phyloP scores from a whole-genome alignment of 2,329 filamentous ascomycete species.

The Trichoderma cornu-damae region DNA sequence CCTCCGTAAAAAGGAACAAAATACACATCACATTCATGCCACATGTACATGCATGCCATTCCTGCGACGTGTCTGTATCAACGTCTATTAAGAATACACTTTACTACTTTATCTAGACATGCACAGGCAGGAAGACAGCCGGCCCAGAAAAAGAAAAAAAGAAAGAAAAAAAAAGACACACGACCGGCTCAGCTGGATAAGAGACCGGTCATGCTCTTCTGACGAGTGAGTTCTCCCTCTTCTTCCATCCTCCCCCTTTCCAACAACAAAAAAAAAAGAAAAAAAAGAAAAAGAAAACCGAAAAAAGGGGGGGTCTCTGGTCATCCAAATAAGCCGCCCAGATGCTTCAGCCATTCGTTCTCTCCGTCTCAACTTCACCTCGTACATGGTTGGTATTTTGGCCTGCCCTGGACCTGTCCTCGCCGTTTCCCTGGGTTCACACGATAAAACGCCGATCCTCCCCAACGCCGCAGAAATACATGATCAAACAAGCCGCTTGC shows the following conservation, averaged over 20 bases:
- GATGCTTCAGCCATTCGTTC: constrained; percentile 11
- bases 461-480: constrained; percentile 27
- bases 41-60: neutral
- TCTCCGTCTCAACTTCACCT: constrained; percentile 13
- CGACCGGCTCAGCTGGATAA: neutral
- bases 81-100: constrained; percentile 42
- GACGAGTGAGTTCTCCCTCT: constrained; percentile 1
- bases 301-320: constrained; percentile 1
- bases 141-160: too few species aligned
- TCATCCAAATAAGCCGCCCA: constrained; percentile 12
- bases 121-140: constrained; percentile 18
- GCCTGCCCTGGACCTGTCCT: constrained; percentile 20
- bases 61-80: constrained; percentile 26
- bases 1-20: neutral
- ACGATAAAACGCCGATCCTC: constrained; percentile 21
- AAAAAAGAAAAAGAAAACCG: neutral
- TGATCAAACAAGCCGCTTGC: constrained; percentile 22
- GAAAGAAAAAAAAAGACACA: too few species aligned
- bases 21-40: neutral
- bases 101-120: constrained; percentile 32
- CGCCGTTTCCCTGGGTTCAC: constrained; percentile 23
- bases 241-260: neutral
- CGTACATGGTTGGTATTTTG: constrained; percentile 27
- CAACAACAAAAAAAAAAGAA: neutral
- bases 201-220: neutral